Base-by-base conservation (phyloP, 2,329 filamentous ascomycete species). In the Ceratocystis smalleyi region DNA sequence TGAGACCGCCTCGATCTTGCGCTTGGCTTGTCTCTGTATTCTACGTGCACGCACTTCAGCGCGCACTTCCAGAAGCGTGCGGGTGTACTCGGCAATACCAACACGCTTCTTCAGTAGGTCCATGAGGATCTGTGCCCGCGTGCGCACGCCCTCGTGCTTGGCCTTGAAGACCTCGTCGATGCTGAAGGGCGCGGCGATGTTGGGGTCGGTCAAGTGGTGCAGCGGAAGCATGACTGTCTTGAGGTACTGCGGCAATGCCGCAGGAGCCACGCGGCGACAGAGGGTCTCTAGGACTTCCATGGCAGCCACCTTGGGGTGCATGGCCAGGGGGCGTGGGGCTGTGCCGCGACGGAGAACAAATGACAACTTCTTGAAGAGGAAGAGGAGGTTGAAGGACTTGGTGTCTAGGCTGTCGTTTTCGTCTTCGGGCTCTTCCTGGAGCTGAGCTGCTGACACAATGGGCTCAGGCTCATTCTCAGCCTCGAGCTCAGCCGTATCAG, bases 1-100 rank as follows among this genome's bases (percentile, higher is more conserved):
- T 61, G 82, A 82, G 27, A 99, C 85, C 10, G 89, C 89, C 72
- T 95, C 91, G 68, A 97, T 89, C 75, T 89, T 89, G 70, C 94
- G 83, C 82, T 99, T 99, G 68, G 81, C 83, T 63, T 87, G 83
- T 68, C 95, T 79, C 70, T 85, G 83, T 72, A 89, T 83, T 69
- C 94, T 80, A 70, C 86, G 83, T 68, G 81, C 80, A 71, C 82
- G 83, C n/a, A 94, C 85, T 17, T 80, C 81, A 62, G 87, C 84
- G 67, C 89, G 83, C 5, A 95, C 89, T 49, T 81, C 81, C 47
- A 88, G 74, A 71, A 97, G 78, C 57, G 86, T 80, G 64, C 80
- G 79, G n/a, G 91, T 84, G 75, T 91, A 99, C 67, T 83, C 83
- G 0, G 84, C 82, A 1, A 87, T 89, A 49, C 92, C 94, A 62